Base-by-base conservation (phyloP, 768 basidiomycete genomes). In the Kwoniella dejecticola region DNA sequence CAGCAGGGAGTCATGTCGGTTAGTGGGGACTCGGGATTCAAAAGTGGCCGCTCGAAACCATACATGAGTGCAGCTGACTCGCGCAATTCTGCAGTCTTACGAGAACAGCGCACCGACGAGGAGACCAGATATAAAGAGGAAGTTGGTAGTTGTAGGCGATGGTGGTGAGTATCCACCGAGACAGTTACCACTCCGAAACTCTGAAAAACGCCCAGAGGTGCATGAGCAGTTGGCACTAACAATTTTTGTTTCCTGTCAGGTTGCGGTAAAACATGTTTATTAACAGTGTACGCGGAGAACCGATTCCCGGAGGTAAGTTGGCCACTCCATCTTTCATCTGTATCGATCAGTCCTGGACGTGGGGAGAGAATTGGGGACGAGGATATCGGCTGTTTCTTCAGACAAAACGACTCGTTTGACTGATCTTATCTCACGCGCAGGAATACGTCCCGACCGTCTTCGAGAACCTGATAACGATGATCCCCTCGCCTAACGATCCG, bases 381-480 rank as follows among this genome's bases (percentile, higher is more conserved):
- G n/a, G n/a, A n/a, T n/a, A n/a, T n/a, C n/a, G n/a, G n/a, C n/a
- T n/a, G n/a, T n/a, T n/a, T n/a, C n/a, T n/a, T n/a, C n/a, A n/a
- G n/a, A n/a, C n/a, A n/a, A n/a, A n/a, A n/a, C 7, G 33, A 36
- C 15, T 15, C 15, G 7, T 36, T 36, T 36, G 33, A 36, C 7
- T 36, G 33, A 36, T 36, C 7, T 36, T 36, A 36, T 7, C 33
- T 36, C 7, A 36, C 33, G 7, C 46, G 17, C 48, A 77, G 75
- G 71, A 73, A 62, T 79, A 79, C 69, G 77, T 79, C 11, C 77
- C 77, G 29, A 79, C 77, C 41, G 76, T 79, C 8, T 79, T 79
- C 53, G 77, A 79, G 46, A 79, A 77, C 64, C 62, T 73, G 17
- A 62, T 76, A 36, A 77, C 75, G 52, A 68, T 68, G 56, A 68